Conservation (phyloP, 1,139 yeast genomes). For the Hyphopichia buzzinii region DNA sequence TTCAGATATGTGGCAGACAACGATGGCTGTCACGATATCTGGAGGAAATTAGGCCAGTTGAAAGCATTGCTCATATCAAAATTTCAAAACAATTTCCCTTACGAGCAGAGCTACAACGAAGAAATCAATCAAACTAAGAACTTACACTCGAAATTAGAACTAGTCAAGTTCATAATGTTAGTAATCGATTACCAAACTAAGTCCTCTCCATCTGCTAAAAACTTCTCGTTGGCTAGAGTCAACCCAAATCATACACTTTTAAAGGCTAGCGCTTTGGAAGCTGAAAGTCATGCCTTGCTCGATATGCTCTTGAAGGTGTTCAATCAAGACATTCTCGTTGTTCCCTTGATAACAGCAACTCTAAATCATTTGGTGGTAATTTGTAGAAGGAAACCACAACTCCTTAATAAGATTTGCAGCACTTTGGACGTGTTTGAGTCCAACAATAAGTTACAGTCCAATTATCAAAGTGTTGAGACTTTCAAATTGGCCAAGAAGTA, state of each 20-base stretch:
- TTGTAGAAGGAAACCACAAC: conserved; percentile 57
- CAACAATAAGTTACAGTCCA: conserved; percentile 38
- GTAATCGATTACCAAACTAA: conserved; percentile 71
- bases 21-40: conserved; percentile 41
- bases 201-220: conserved; percentile 28
- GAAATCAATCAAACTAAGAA: conserved; percentile 52
- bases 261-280: conserved; percentile 52
- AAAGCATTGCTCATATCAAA: conserved; percentile 38
- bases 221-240: conserved; percentile 59
- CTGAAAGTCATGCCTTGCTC: conserved; percentile 69
- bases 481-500: conserved; percentile 43
- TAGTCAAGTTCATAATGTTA: conserved; percentile 69
- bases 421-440: conserved; percentile 42
- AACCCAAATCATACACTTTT: conserved; percentile 69
- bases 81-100: conserved; percentile 41
- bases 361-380: conserved; percentile 51
- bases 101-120: conserved; percentile 41
- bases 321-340: conserved; percentile 52
- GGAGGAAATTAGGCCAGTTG: conserved; percentile 43
- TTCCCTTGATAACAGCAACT: conserved; percentile 56
- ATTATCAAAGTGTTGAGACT: conserved; percentile 44
- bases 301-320: conserved; percentile 62
- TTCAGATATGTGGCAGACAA: conserved; percentile 43
- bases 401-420: conserved; percentile 41
- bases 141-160: conserved; percentile 58